Conservation (phyloP, 495 filamentous ascomycete species). For the Penicillium atrosanguineum region DNA sequence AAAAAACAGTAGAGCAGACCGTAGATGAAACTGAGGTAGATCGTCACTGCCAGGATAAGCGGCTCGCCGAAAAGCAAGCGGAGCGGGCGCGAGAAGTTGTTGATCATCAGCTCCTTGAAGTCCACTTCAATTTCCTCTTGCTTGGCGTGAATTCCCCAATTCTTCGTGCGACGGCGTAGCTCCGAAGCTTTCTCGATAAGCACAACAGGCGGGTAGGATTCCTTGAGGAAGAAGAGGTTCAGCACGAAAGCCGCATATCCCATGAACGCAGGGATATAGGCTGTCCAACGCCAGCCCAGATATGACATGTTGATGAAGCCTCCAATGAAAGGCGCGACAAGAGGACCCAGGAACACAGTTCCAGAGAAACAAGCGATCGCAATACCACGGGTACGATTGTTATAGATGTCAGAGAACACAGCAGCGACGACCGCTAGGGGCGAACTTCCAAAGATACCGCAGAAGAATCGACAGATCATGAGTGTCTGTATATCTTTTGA, state of each 20-base stretch:
- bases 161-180: conserved; percentile 76
- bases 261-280: conserved; percentile 74
- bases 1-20: conserved; percentile 46
- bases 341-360: conserved; percentile 79
- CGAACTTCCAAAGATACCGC: conserved; percentile 62
- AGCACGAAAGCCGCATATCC: conserved; percentile 68
- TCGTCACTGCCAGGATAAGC: conserved; percentile 26
- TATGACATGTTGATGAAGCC: conserved; percentile 59
- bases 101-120: conserved; percentile 55
- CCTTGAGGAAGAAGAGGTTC: conserved; percentile 71
- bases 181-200: conserved; percentile 74
- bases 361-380: conserved; percentile 71
- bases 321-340: conserved; percentile 81
- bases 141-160: conserved; percentile 94
- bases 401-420: conserved; percentile 87
- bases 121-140: conserved; percentile 92
- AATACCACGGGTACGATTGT: conserved; percentile 72
- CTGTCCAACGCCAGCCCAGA: conserved; percentile 86
- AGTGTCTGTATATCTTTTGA: conserved; percentile 60
- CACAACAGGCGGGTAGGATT: conserved; percentile 84
- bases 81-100: conserved; percentile 34
- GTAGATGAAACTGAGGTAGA: conserved; percentile 40
- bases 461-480: conserved; percentile 65
- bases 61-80: conserved; percentile 29
- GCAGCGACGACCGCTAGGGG: conserved; percentile 85